A percentile compares a stretch with the other conserved stretches of the same genome.
Evolutionary conservation across 164 flowering plant genomes (phyloP).

Genomic region (Nelumbo lutea): DNA sequence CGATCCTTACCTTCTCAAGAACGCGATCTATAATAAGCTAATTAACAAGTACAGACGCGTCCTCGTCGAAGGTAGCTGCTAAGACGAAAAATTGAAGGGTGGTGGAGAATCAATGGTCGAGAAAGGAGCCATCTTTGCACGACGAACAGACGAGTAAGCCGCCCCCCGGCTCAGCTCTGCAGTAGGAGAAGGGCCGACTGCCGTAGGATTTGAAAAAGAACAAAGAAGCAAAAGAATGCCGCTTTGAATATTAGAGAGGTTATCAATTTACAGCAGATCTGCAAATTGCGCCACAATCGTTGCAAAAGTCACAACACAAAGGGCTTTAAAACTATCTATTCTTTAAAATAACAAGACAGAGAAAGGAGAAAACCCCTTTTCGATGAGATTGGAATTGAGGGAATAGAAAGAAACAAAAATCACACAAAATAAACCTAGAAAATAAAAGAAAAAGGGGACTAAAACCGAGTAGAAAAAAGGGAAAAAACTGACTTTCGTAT

Average conservation of each 20-base stretch:
- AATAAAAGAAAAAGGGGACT: not conserved
- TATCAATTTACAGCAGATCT: not conserved
- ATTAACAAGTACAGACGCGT: not conserved
- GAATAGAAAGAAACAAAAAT: not conserved
- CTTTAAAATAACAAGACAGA: no score
- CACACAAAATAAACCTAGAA: not conserved
- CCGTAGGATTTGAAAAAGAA: not conserved
- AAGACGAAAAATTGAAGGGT: not conserved
- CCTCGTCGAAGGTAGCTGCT: not conserved
- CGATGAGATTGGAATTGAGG: no score
- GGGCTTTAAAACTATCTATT: no score
- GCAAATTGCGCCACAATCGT: not conserved
- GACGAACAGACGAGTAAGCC: not conserved
- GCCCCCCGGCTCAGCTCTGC: not conserved
- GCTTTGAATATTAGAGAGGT: not conserved
- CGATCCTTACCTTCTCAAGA: not conserved
- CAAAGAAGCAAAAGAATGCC: no score
- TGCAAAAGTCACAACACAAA: not conserved
- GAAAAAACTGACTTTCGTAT: not conserved
- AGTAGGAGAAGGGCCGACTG: not conserved
- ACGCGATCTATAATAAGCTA: not conserved
- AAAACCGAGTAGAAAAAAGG: not conserved
- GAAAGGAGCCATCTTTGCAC: not conserved
- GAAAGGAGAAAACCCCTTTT: no score
- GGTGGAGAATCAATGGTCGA: not conserved